Conservation (phyloP, 345 rosid species). For the Punica granatum region DNA sequence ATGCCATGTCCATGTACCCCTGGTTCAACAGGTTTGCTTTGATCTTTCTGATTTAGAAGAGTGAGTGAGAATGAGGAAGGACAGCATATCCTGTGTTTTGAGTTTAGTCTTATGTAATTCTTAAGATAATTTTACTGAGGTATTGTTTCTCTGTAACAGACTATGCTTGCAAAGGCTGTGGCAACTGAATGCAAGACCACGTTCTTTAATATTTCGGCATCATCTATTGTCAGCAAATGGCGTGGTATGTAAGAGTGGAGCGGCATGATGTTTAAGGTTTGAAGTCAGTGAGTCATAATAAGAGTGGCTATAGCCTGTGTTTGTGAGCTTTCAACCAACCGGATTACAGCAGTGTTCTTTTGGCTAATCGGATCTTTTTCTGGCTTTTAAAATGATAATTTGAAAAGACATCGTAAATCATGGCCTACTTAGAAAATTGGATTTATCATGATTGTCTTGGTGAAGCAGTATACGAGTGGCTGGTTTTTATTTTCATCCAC, state of each 20-base stretch:
- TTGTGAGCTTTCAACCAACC: not conserved
- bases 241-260: constrained; percentile 45
- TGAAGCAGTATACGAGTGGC: not conserved
- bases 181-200: constrained; percentile 99
- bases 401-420: not conserved
- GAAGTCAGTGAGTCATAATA: not conserved
- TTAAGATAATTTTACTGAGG: constrained; percentile 2
- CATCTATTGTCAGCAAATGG: constrained; percentile 99
- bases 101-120: not conserved
- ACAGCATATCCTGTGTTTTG: not conserved
- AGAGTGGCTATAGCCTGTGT: not conserved
- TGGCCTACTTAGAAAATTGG: not conserved
- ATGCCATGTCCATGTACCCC: no score
- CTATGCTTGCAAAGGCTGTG: constrained; percentile 99
- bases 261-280: not conserved
- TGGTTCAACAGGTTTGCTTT: no score
- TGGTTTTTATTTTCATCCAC: not conserved
- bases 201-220: constrained; percentile 95
- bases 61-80: not conserved
- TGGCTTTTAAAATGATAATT: not conserved
- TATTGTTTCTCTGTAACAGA: constrained; percentile 39
- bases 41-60: no score
- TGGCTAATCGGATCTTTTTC: not conserved
- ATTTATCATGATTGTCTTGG: not conserved
- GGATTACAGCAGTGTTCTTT: not conserved